These are phyloP conservation scores for Penicillium taxi DNA, from an alignment of 495 filamentous ascomycete genomes.

Conservation along the genomic window DNA sequence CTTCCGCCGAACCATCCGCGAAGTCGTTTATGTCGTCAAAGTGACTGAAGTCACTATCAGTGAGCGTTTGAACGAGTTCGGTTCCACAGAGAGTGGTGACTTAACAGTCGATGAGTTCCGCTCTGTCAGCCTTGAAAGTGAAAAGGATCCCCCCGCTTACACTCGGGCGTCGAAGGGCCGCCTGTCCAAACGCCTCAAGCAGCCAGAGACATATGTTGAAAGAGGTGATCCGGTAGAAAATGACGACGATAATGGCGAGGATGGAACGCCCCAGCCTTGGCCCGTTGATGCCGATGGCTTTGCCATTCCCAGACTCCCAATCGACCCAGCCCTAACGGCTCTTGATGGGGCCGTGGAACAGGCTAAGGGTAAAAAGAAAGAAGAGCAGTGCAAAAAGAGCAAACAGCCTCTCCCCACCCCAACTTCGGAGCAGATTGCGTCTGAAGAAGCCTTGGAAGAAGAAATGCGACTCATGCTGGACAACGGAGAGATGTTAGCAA, in stretches of 20 bases:
- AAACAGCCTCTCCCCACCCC: slow-evolving; percentile 31
- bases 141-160: slow-evolving; percentile 77
- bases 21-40: slow-evolving; percentile 94
- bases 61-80: slow-evolving; percentile 84
- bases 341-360: slow-evolving; percentile 18
- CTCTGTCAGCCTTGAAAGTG: slow-evolving; percentile 52
- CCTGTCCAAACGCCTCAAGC: slow-evolving; percentile 30
- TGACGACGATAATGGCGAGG: slow-evolving; percentile 9
- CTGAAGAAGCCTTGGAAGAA: slow-evolving; percentile 37
- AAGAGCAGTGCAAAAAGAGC: slow-evolving; percentile 15
- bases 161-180: slow-evolving; percentile 51
- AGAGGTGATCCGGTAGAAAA: slow-evolving; percentile 29
- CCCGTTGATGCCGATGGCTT: slow-evolving; percentile 43
- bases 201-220: slow-evolving; percentile 40
- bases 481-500: slow-evolving; percentile 33
- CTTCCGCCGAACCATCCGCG: slow-evolving; percentile 80
- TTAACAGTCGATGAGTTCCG: slow-evolving; percentile 85
- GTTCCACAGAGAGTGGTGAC: slow-evolving; percentile 64
- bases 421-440: slow-evolving; percentile 33
- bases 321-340: slow-evolving; percentile 36
- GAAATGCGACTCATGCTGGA: slow-evolving; percentile 35
- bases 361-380: slow-evolving; percentile 15
- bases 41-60: slow-evolving; percentile 86
- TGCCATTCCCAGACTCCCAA: slow-evolving; percentile 40
- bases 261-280: slow-evolving; percentile 19